These are phyloP conservation scores for Rhododendron henanense DNA, from an alignment of 148 eudicot genomes.

Conservation along the genomic window DNA sequence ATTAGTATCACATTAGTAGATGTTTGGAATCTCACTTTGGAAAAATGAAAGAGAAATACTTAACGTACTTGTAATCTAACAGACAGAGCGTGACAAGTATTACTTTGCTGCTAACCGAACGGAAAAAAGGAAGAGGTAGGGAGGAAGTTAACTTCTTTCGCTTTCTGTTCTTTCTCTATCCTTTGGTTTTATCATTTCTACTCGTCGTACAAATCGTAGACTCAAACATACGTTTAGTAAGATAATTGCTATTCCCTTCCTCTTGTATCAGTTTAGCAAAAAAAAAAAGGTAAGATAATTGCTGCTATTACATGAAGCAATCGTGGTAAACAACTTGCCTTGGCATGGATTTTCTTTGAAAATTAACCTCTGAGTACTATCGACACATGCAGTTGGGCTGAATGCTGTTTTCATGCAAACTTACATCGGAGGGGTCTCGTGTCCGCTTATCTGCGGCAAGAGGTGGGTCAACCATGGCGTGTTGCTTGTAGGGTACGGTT, in stretches of 20 bases:
- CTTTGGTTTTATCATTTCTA: neutral
- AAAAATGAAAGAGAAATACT: neutral
- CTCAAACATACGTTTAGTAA: neutral
- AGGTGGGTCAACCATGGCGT: slow-evolving; percentile 71
- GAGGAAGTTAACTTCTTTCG: neutral
- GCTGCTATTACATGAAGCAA: neutral
- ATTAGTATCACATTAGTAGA: too few relatives aligned
- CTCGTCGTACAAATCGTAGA: neutral
- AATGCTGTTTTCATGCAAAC: slow-evolving; percentile 95
- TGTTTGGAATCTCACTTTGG: neutral
- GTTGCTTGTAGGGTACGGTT: slow-evolving; percentile 70
- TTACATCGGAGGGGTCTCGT: slow-evolving; percentile 83
- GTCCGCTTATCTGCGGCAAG: slow-evolving; percentile 77
- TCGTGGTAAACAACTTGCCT: neutral
- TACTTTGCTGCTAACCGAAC: neutral
- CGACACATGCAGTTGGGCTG: slow-evolving; percentile 47
- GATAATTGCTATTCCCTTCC: neutral
- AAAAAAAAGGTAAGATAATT: neutral
- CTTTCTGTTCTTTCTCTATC: neutral
- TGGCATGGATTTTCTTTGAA: neutral
- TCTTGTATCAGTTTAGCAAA: too few relatives aligned
- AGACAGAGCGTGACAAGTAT: neutral
- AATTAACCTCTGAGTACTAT: neutral
- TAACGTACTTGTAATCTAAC: neutral
- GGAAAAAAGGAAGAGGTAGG: neutral